phyloP scores from a whole-genome alignment of 805 yeast species.

The Clavispora carvajalis region DNA sequence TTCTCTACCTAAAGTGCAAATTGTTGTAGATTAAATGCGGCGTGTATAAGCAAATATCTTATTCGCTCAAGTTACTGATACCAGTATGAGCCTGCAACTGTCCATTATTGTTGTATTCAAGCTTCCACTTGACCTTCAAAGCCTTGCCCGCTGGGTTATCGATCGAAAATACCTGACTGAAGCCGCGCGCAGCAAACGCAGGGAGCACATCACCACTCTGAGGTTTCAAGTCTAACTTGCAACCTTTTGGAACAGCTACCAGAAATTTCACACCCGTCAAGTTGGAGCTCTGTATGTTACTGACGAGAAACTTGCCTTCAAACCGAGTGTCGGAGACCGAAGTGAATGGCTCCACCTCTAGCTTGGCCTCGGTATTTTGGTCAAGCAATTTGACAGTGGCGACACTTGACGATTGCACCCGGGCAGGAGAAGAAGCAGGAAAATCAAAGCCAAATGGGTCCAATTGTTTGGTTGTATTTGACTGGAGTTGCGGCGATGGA shows the following conservation, averaged over 20 bases:
- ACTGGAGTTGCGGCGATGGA: conserved; percentile 37
- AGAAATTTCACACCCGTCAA: conserved; percentile 52
- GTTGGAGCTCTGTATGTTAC: conserved; percentile 43
- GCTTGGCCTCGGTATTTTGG: conserved; percentile 42
- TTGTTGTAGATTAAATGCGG: background rate
- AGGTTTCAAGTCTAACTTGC: conserved; percentile 53
- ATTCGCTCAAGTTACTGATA: conserved; percentile 28
- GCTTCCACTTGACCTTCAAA: conserved; percentile 74
- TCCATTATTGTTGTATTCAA: conserved; percentile 49
- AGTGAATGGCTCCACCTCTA: conserved; percentile 38
- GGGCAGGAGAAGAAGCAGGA: conserved; percentile 35
- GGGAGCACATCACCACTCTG: conserved; percentile 54
- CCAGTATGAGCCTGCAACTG: conserved; percentile 52
- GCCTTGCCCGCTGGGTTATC: conserved; percentile 31
- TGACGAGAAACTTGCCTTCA: conserved; percentile 43
- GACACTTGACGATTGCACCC: conserved; percentile 14
- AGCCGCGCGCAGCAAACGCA: conserved; percentile 43
- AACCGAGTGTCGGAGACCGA: conserved; percentile 33
- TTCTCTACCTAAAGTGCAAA: no score
- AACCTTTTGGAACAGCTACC: conserved; percentile 66
- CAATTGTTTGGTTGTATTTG: conserved; percentile 23
- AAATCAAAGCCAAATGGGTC: conserved; percentile 39
- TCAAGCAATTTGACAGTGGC: conserved; percentile 22
- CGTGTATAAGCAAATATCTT: background rate
- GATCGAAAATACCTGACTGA: conserved; percentile 46